Evolutionary conservation across 164 flowering plant genomes (phyloP).

Genomic region (Warburgia ugandensis): DNA sequence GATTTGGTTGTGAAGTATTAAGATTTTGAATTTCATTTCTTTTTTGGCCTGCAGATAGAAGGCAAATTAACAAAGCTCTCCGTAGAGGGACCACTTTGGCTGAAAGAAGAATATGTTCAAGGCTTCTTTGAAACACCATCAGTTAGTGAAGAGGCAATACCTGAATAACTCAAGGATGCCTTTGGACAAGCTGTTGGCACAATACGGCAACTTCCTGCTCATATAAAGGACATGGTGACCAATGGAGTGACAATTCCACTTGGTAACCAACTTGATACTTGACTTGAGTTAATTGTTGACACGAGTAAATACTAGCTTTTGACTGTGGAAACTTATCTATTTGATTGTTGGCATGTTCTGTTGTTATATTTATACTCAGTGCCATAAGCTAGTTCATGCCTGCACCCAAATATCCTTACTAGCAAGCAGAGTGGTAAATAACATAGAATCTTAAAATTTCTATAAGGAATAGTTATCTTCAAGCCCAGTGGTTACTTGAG

Average conservation of each 20-base stretch:
- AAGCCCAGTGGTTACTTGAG: too few relatives aligned
- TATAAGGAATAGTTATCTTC: too few relatives aligned
- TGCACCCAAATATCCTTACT: too few relatives aligned
- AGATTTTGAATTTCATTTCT: not conserved
- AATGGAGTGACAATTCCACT: conserved; percentile 68
- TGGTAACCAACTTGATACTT: conserved; percentile 31
- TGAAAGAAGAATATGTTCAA: conserved; percentile 89
- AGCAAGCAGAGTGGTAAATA: too few relatives aligned
- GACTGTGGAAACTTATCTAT: too few relatives aligned
- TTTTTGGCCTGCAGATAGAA: conserved; percentile 58
- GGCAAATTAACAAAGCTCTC: conserved; percentile 64
- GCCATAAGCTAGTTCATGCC: too few relatives aligned
- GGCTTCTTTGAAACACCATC: conserved; percentile 60
- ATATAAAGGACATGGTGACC: conserved; percentile 50
- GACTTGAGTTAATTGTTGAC: too few relatives aligned
- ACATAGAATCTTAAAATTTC: too few relatives aligned
- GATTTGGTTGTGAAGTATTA: not conserved
- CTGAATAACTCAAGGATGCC: conserved; percentile 69
- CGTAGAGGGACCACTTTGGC: conserved; percentile 84
- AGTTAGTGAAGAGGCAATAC: conserved; percentile 57
- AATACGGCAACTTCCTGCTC: conserved; percentile 71
- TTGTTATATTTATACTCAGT: too few relatives aligned
- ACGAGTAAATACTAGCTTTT: too few relatives aligned
- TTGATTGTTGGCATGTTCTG: too few relatives aligned
- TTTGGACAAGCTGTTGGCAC: conserved; percentile 60